Percentiles rank a stretch among this genome's conserved stretches.
phyloP scores from a whole-genome alignment of 768 basidiomycete species.

The Pleurotus pulmonarius region DNA sequence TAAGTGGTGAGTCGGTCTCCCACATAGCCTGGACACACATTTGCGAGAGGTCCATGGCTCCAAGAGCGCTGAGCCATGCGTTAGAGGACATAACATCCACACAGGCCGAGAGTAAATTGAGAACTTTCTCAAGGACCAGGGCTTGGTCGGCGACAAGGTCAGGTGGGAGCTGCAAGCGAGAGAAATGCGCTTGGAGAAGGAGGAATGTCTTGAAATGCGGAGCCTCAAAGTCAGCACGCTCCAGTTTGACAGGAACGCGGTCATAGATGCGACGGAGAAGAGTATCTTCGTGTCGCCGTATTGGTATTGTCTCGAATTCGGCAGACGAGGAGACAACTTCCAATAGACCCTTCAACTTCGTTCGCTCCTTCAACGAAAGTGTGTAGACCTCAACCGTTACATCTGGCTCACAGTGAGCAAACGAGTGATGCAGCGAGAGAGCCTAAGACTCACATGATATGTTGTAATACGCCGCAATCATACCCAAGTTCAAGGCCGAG shows the following conservation, averaged over 20 bases:
- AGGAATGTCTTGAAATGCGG: conserved; percentile 99
- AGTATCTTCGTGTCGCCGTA: conserved; percentile 88
- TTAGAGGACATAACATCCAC: conserved; percentile 99
- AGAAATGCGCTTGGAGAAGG: conserved; percentile 95
- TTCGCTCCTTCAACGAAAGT: conserved; percentile 90
- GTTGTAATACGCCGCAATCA: conserved; percentile 97
- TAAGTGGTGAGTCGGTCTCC: conserved; percentile 94
- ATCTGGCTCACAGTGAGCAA: conserved; percentile 40
- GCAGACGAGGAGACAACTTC: conserved; percentile 97
- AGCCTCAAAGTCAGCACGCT: conserved; percentile 77
- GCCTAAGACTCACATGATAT: conserved; percentile 67
- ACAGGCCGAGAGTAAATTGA: conserved; percentile 89
- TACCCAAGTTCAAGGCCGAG: conserved; percentile 88
- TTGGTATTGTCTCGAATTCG: conserved; percentile 93
- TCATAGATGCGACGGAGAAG: conserved; percentile 90
- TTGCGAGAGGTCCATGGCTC: conserved; percentile 97
- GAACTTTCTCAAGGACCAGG: conserved; percentile 83
- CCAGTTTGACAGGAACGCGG: conserved; percentile 93
- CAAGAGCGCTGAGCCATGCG: conserved; percentile 89
- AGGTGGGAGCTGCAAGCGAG: conserved; percentile 85
- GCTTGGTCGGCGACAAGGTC: conserved; percentile 92
- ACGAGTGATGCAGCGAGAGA: neutral
- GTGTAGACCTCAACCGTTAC: conserved; percentile 98
- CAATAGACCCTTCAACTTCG: conserved; percentile 93
- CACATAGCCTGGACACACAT: conserved; percentile 99